These are phyloP conservation scores for Naematelia aurantialba DNA, from an alignment of 768 basidiomycete genomes.

Conservation along the genomic window DNA sequence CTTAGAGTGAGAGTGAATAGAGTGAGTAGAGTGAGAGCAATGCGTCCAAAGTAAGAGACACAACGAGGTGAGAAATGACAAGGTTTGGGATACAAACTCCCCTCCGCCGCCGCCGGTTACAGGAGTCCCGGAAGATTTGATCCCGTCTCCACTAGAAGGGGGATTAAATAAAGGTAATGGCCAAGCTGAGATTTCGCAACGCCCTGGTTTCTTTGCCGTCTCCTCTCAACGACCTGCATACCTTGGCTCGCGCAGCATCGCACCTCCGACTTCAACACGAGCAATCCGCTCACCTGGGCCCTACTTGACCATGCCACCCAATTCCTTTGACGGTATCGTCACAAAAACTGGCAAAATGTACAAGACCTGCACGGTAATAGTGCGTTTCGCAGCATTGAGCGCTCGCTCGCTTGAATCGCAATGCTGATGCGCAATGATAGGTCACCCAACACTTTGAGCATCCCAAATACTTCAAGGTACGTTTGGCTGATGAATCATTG, in stretches of 20 bases:
- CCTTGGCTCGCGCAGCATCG: no score
- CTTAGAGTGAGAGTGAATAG: no score
- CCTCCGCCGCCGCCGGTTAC: not conserved
- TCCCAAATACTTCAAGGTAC: slow-evolving; percentile 39
- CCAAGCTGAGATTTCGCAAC: not conserved
- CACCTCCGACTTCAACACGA: no score
- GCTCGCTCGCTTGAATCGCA: no score
- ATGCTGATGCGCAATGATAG: slow-evolving; percentile 8
- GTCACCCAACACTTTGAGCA: slow-evolving; percentile 40
- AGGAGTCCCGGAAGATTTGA: not conserved
- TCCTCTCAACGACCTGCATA: not conserved
- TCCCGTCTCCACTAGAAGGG: not conserved
- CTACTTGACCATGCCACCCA: slow-evolving; percentile 20
- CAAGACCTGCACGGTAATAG: slow-evolving; percentile 48
- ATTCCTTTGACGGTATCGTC: slow-evolving; percentile 41
- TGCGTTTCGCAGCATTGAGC: slow-evolving; percentile 14
- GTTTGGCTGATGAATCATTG: not conserved
- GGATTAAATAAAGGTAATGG: not conserved
- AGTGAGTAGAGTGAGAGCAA: no score
- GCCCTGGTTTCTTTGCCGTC: not conserved
- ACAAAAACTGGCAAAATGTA: slow-evolving; percentile 45
- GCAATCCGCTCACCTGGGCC: no score
- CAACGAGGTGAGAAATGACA: not conserved
- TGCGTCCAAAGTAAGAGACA: no score
- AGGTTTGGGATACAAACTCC: not conserved